These are phyloP conservation scores for Elsinoe necatrix DNA, from an alignment of 2,329 filamentous ascomycete species.

Conservation along the genomic window DNA sequence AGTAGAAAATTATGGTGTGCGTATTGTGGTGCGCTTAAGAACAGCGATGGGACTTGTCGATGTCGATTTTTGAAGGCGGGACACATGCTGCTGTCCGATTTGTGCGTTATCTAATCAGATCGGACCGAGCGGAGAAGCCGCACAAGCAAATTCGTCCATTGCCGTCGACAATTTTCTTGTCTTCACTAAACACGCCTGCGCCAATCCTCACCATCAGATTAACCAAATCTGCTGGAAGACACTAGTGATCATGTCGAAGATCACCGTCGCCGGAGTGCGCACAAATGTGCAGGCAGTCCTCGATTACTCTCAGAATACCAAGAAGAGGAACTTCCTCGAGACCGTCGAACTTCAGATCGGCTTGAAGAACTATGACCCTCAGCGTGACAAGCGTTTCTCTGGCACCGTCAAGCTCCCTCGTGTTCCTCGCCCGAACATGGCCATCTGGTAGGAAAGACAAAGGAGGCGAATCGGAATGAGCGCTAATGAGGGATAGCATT, in stretches of 20 bases:
- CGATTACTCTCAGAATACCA: slow-evolving; percentile 60
- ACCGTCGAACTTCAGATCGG: slow-evolving; percentile 62
- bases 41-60: too few relatives aligned
- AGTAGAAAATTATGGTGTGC: too few relatives aligned
- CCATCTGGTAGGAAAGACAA: slow-evolving; percentile 56
- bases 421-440: slow-evolving; percentile 85
- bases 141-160: too few relatives aligned
- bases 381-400: slow-evolving; percentile 99
- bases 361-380: slow-evolving; percentile 94
- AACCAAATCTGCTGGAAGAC: slow-evolving; percentile 43
- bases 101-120: too few relatives aligned
- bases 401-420: slow-evolving; percentile 93
- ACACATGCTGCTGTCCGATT: too few relatives aligned
- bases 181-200: neutral
- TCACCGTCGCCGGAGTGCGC: slow-evolving; percentile 87
- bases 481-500: slow-evolving; percentile 48
- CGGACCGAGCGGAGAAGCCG: too few relatives aligned
- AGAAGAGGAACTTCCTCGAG: slow-evolving; percentile 38
- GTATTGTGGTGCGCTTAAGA: too few relatives aligned
- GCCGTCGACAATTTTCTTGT: neutral
- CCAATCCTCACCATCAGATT: slow-evolving; percentile 23
- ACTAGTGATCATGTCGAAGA: slow-evolving; percentile 57
- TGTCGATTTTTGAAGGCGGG: too few relatives aligned
- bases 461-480: neutral
- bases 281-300: slow-evolving; percentile 88